Conservation (phyloP, 306 rosid species). For the Cicer pinnatifidum region DNA sequence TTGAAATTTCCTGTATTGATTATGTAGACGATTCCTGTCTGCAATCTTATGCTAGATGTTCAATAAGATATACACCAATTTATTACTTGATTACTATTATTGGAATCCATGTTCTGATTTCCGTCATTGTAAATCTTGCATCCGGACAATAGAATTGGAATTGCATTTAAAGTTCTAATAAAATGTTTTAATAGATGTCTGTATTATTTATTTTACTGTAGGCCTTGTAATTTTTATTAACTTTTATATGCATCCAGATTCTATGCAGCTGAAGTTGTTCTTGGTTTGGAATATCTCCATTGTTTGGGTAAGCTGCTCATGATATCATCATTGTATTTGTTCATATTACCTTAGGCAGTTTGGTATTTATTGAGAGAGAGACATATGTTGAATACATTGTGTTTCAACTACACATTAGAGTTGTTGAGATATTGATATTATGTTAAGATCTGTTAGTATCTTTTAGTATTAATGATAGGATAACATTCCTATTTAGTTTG, state of each 20-base stretch:
- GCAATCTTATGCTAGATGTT: neutral
- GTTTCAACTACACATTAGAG: too few species aligned
- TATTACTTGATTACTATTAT: neutral
- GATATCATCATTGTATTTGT: conserved; percentile 25
- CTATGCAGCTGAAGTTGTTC: conserved; percentile 90
- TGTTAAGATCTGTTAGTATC: too few species aligned
- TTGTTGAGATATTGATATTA: too few species aligned
- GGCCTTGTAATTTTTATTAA: conserved; percentile 30
- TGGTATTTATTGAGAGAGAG: neutral
- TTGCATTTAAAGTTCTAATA: neutral
- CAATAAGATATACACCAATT: neutral
- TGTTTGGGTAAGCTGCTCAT: conserved; percentile 73
- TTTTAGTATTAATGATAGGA: too few species aligned
- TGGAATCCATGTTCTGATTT: conserved; percentile 26
- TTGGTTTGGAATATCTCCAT: conserved; percentile 93
- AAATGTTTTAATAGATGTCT: neutral
- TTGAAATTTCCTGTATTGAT: conserved; percentile 17
- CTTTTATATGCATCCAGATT: conserved; percentile 61
- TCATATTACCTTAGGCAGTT: conserved; percentile 26
- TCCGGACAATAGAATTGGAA: neutral
- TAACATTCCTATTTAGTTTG: too few species aligned
- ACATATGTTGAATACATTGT: too few species aligned
- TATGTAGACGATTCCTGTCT: neutral
- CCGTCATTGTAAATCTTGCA: neutral
- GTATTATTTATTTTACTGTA: conserved; percentile 1